Evolutionary conservation across 176 grass and related monocot species (phyloP).

Genomic region (Carex cristatella): DNA sequence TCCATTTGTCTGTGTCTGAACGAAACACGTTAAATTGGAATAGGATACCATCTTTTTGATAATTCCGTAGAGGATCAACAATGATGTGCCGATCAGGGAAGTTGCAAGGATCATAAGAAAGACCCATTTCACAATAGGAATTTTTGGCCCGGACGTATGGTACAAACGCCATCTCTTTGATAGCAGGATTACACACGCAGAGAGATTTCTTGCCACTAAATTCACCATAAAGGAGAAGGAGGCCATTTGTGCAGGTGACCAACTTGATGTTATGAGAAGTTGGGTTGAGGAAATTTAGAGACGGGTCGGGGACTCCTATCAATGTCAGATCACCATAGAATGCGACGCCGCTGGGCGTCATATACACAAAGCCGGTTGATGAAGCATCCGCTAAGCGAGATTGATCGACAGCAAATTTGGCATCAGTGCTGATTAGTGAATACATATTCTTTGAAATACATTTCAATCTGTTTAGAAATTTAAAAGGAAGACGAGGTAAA

Average conservation of each 20-base stretch:
- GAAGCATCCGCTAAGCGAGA: not conserved
- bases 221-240: not conserved
- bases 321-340: not conserved
- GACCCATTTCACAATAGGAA: not conserved
- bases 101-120: not conserved
- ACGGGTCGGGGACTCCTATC: not conserved
- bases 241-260: not conserved
- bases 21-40: not conserved
- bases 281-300: not conserved
- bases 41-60: not conserved
- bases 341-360: not conserved
- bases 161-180: not conserved
- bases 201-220: not conserved
- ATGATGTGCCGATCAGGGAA: not conserved
- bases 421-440: not conserved
- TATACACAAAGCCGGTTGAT: not conserved
- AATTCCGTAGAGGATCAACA: not conserved
- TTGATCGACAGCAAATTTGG: not conserved
- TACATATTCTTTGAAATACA: not conserved
- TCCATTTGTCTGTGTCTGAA: not conserved
- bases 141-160: not conserved
- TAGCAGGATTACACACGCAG: not conserved
- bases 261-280: not conserved
- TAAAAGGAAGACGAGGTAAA: not conserved
- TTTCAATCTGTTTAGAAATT: not conserved